Evolutionary conservation across 768 basidiomycete species (phyloP).

Genomic region (Agrocybe chaxingu): DNA sequence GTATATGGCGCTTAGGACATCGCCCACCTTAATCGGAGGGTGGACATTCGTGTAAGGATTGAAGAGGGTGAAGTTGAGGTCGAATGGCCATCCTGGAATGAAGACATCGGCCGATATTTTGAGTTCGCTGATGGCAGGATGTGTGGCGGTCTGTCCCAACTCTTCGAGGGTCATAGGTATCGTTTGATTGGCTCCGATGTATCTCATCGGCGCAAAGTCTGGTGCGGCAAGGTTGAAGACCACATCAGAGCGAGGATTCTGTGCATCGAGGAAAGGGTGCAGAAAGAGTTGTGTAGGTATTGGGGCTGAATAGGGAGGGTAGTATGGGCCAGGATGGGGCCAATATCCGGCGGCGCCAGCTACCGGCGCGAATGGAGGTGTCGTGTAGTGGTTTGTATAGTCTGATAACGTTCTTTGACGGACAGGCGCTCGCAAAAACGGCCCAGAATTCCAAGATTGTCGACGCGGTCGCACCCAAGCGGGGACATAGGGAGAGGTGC

Average conservation of each 20-base stretch:
- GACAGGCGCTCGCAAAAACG: slow-evolving; percentile 9
- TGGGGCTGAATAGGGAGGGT: slow-evolving; percentile 8
- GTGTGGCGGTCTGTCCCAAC: slow-evolving; percentile 49
- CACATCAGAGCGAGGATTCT: slow-evolving; percentile 40
- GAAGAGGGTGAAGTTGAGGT: slow-evolving; percentile 38
- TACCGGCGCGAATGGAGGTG: slow-evolving; percentile 15
- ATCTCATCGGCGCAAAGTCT: slow-evolving; percentile 40
- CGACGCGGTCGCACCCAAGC: slow-evolving; percentile 31
- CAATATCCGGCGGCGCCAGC: neutral
- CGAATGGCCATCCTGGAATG: slow-evolving; percentile 61
- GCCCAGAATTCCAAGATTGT: slow-evolving; percentile 40
- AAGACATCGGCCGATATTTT: slow-evolving; percentile 50
- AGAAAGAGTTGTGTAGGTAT: slow-evolving; percentile 23
- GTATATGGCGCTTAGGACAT: slow-evolving; percentile 53
- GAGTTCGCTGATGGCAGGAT: slow-evolving; percentile 50
- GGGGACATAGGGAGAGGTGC: slow-evolving; percentile 10
- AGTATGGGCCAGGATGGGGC: slow-evolving; percentile 21
- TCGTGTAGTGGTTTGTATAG: too few species aligned
- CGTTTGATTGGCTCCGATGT: slow-evolving; percentile 35
- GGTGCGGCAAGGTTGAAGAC: slow-evolving; percentile 55
- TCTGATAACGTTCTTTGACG: slow-evolving; percentile 13
- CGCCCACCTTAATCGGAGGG: slow-evolving; percentile 53
- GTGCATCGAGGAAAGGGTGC: slow-evolving; percentile 53
- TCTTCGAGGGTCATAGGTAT: slow-evolving; percentile 39
- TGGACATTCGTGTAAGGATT: slow-evolving; percentile 18